These are phyloP conservation scores for Exophiala calicioides DNA, from an alignment of 2,329 filamentous ascomycete genomes.

Conservation along the genomic window DNA sequence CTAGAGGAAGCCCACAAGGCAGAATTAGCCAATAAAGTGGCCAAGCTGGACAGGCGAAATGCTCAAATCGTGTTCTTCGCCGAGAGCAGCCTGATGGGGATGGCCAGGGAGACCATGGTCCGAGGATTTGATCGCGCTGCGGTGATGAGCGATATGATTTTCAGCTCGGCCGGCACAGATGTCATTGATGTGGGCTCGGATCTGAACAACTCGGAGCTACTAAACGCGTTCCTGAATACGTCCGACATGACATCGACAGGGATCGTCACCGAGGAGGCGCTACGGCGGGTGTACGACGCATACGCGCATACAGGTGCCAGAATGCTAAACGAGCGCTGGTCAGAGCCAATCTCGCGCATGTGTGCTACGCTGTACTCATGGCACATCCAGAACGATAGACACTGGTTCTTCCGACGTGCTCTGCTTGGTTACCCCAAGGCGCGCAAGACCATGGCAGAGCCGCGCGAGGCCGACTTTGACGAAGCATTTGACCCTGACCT, in stretches of 20 bases:
- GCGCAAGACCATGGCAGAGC: conserved; percentile 16
- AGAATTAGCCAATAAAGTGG: conserved; percentile 21
- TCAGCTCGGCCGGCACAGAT: conserved; percentile 32
- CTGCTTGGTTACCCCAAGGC: conserved; percentile 29
- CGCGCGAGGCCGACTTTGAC: conserved; percentile 31
- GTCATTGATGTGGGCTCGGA: conserved; percentile 31
- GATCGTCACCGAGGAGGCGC: conserved; percentile 30
- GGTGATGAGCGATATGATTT: conserved; percentile 31
- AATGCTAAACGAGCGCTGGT: conserved; percentile 32
- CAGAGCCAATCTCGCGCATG: conserved; percentile 30
- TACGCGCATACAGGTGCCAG: conserved; percentile 30
- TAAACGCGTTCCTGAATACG: conserved; percentile 33
- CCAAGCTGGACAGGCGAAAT: conserved; percentile 25
- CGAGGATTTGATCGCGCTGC: conserved; percentile 31
- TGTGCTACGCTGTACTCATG: conserved; percentile 30
- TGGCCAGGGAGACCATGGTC: conserved; percentile 26
- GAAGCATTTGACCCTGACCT: conserved; percentile 31
- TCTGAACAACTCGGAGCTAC: conserved; percentile 30
- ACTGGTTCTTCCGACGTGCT: conserved; percentile 28
- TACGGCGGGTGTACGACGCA: conserved; percentile 33
- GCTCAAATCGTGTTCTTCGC: not conserved
- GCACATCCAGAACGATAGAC: conserved; percentile 34
- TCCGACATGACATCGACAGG: conserved; percentile 30
- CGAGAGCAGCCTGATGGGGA: not conserved
- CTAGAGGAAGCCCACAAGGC: conserved; percentile 28